Evolutionary conservation across 306 rosid species (phyloP), one percentile per base, ranked within the genome.

Genomic region (Prunus campanulata): DNA sequence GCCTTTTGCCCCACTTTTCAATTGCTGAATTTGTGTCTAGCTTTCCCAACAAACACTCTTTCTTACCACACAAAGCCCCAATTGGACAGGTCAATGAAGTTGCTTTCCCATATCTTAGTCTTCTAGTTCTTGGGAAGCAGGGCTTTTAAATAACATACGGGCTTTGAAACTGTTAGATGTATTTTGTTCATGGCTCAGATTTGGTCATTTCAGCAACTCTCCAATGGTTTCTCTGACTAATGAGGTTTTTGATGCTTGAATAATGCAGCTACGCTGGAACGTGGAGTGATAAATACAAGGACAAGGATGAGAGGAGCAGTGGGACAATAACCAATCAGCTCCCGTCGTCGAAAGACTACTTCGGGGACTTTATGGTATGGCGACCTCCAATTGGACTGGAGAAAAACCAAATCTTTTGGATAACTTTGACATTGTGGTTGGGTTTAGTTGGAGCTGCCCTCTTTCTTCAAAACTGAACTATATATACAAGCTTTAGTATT

Each of bases 361-460:
- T 92, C 29, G 93, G 78, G 30, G 97, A 95, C 87, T 88, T 89
- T 55, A 90, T 95, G 78, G 91, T 90, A 35, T 95, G 97, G 97
- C 88, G 89, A 74, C 98, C 97, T 51, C 98, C 98, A 0, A 65
- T 71, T 22, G 96, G 92, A 27, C 75, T 92, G 78, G 92, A 83
- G 80, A 85, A 90, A 73, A 90, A 32, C 78, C 87, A 54, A 82
- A 85, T 87, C 75, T 89, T 95, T 79, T 95, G 98, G 98, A 78
- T 89, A 46, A 93, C 90, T 63, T 86, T 95, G 83, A 87, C 93
- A 50, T 8, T 95, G 65, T 95, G 98, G 97, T n/a, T 95, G 84
- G 96, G 91, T 74, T 80, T 95, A 81, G 97, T 92, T 79, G 98
- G 97, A 79, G 90, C 97, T 61, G 92, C 93, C 46, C 82, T 94